Percentiles rank a stretch among this genome's conserved stretches.
These are phyloP conservation scores for Hordeum pubiflorum DNA, from an alignment of 202 grass and related monocot species.

Conservation along the genomic window DNA sequence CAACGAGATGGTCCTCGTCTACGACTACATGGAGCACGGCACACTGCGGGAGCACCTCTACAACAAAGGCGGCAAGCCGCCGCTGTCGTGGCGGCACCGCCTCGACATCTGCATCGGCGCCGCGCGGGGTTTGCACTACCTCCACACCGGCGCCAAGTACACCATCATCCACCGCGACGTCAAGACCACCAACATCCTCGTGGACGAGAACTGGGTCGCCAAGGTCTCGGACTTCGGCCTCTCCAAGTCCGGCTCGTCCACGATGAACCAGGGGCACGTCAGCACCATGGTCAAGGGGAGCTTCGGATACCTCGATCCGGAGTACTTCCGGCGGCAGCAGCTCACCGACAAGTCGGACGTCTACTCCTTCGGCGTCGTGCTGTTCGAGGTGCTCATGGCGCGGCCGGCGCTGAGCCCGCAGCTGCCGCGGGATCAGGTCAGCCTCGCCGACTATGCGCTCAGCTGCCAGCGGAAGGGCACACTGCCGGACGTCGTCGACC, in stretches of 20 bases:
- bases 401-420: conserved; percentile 54
- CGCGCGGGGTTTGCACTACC: conserved; percentile 77
- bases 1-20: conserved; percentile 83
- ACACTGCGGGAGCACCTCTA: conserved; percentile 92
- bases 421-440: conserved; percentile 57
- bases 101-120: conserved; percentile 90
- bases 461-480: conserved; percentile 46
- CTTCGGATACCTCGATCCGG: conserved; percentile 93
- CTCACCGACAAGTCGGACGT: conserved; percentile 93
- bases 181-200: conserved; percentile 95
- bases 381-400: conserved; percentile 78
- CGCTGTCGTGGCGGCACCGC: conserved; percentile 61
- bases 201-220: conserved; percentile 80
- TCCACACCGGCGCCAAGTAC: conserved; percentile 90
- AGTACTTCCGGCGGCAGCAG: conserved; percentile 89
- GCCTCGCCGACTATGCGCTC: conserved; percentile 66
- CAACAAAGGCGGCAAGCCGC: conserved; percentile 57
- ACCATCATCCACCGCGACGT: conserved; percentile 96
- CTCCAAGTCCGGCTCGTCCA: conserved; percentile 74
- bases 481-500: conserved; percentile 47
- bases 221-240: conserved; percentile 96
- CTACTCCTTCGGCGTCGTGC: conserved; percentile 87
- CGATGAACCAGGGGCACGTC: conserved; percentile 69
- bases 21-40: conserved; percentile 90
- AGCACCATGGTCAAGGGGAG: conserved; percentile 97